A percentile compares a stretch with the other conserved stretches of the same genome.
Evolutionary conservation across 2,329 filamentous ascomycete species (phyloP).

Genomic region (Pseudogymnoascus sp.): DNA sequence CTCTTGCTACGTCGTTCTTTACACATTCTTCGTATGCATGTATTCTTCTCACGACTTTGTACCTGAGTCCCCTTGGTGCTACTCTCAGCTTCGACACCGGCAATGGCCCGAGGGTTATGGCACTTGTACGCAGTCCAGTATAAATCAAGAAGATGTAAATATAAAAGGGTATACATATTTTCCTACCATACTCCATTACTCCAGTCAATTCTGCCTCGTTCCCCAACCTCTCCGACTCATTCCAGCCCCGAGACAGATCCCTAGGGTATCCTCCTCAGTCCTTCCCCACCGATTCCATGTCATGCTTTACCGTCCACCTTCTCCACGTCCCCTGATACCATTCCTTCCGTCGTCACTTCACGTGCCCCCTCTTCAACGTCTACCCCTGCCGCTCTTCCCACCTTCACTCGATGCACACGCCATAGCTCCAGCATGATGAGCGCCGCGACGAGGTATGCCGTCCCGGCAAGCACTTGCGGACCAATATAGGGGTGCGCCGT

Average conservation of each 20-base stretch:
- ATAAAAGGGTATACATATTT: neutral
- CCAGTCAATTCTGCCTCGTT: neutral
- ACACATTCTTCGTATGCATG: too few relatives aligned
- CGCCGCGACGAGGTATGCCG: constrained; percentile 31
- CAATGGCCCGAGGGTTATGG: too few relatives aligned
- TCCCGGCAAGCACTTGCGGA: constrained; percentile 33
- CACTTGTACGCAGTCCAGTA: neutral
- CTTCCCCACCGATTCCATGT: neutral
- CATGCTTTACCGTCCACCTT: neutral
- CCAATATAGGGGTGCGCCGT: constrained; percentile 30
- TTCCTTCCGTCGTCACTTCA: neutral
- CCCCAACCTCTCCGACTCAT: neutral
- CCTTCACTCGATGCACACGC: neutral
- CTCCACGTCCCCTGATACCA: neutral
- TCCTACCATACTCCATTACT: neutral
- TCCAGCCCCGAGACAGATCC: neutral
- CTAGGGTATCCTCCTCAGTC: neutral
- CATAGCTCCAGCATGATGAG: constrained; percentile 28
- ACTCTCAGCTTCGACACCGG: too few relatives aligned
- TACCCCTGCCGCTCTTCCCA: neutral
- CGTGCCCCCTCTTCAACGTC: neutral
- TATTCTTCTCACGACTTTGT: too few relatives aligned
- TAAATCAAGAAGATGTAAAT: neutral
- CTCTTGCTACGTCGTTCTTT: too few relatives aligned
- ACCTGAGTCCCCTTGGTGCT: too few relatives aligned